phyloP scores from a whole-genome alignment of 2,329 filamentous ascomycete species.

The Stachybotrys chartarum region DNA sequence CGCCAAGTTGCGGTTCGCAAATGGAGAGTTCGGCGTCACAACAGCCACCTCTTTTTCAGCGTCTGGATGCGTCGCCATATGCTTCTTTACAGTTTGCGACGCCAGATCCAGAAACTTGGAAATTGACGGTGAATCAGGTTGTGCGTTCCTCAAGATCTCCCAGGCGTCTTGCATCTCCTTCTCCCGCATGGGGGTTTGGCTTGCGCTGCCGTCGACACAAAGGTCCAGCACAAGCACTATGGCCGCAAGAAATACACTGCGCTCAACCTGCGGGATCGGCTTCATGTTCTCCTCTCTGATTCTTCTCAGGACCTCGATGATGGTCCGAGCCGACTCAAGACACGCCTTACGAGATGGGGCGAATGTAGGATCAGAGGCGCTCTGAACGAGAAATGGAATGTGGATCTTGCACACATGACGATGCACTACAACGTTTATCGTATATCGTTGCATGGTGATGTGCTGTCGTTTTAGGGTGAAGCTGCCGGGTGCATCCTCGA shows the following conservation, averaged over 20 bases:
- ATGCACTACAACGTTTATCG: slow-evolving; percentile 22
- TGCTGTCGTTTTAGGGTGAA: slow-evolving; percentile 14
- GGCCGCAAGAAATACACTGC: slow-evolving; percentile 25
- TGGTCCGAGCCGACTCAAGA: slow-evolving; percentile 20
- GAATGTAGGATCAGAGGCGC: slow-evolving; percentile 23
- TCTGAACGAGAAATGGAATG: slow-evolving; percentile 25
- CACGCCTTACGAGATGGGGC: slow-evolving; percentile 23
- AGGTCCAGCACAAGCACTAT: slow-evolving; percentile 26
- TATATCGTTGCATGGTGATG: slow-evolving; percentile 23
- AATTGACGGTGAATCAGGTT: slow-evolving; percentile 19
- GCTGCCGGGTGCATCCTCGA: slow-evolving; percentile 11
- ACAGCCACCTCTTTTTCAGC: not conserved
- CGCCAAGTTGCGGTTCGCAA: not conserved
- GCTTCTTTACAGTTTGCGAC: slow-evolving; percentile 22
- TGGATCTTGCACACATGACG: slow-evolving; percentile 27
- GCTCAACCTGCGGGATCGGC: slow-evolving; percentile 19
- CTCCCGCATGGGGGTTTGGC: slow-evolving; percentile 14
- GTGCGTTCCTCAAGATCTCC: slow-evolving; percentile 23
- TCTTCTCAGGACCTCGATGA: slow-evolving; percentile 20
- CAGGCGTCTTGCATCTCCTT: slow-evolving; percentile 21
- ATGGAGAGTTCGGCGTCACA: not conserved
- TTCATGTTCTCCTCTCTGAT: slow-evolving; percentile 17
- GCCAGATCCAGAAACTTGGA: slow-evolving; percentile 22
- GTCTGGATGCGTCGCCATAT: slow-evolving; percentile 7
- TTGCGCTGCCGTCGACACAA: slow-evolving; percentile 16